Base-by-base conservation (phyloP, 495 filamentous ascomycete genomes). In the Daldinia childiae region DNA sequence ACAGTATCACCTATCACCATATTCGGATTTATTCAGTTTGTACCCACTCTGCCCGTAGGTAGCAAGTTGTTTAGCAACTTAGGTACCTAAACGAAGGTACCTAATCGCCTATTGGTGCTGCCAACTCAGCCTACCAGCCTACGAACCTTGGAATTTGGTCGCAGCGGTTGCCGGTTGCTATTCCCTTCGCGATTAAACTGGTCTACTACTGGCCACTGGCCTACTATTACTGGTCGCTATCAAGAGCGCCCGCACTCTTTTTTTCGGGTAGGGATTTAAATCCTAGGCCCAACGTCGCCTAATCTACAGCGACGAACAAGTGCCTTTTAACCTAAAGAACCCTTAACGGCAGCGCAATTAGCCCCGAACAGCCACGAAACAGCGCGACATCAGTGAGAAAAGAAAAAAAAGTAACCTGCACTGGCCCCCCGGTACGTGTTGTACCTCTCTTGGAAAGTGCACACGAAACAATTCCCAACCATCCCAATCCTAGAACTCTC, bases 381-480 rank as follows among this genome's bases (percentile, higher is more conserved):
- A 54, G 50, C 26, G 50, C 24, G 50, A 54, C 6, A 15, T 8
- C 50, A 54, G 14, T 30, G n/a, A n/a, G n/a, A n/a, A n/a, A 21
- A 15, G 50, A 29, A 29, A 27, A 29, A 32, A n/a, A 48, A 48
- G 50, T 54, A 30, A 48, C 50, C 27, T 57, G 29, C 30, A 57
- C 29, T 57, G 30, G 15, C 3, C 8, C 29, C 29, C 30, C 17
- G n/a, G 54, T 57, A 57, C 29, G 17, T 57, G 30, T 6, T 34
- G 30, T 55, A 45, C 65, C n/a, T n/a, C n/a, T 26, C 50, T 58
- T 39, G 58, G 56, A 64, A 72, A 58, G 70, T 66, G 70, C 61
- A 68, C 64, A 73, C 64, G 70, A 68, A 63, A 68, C 62, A 68
- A 69, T 61, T 64, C 61, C 70, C 52, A 62, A 50, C 59, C 54